These are phyloP conservation scores for Malassezia globosa DNA, from an alignment of 1,284 basidiomycete genomes.

Conservation along the genomic window DNA sequence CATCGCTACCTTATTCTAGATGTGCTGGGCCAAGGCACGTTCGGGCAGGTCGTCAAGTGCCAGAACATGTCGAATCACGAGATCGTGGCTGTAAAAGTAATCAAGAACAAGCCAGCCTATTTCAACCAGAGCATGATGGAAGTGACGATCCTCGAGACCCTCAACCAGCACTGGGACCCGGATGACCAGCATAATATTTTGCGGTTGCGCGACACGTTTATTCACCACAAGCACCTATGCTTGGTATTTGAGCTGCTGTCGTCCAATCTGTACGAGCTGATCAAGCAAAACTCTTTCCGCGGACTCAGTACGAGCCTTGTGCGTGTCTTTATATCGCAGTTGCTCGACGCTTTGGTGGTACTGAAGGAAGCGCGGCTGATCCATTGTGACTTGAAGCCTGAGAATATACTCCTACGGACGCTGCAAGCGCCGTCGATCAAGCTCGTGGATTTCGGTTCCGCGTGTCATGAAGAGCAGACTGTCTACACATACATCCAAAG, in stretches of 20 bases:
- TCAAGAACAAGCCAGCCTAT: conserved; percentile 99
- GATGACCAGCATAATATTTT: conserved; percentile 93
- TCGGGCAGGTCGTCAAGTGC: conserved; percentile 98
- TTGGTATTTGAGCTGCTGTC: conserved; percentile 95
- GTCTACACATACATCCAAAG: conserved; percentile 99
- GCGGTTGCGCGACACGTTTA: conserved; percentile 87
- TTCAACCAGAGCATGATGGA: conserved; percentile 99
- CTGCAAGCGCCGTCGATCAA: conserved; percentile 96
- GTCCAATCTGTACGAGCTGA: conserved; percentile 95
- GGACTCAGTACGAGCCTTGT: conserved; percentile 91
- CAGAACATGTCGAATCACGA: conserved; percentile 99
- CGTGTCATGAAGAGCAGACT: conserved; percentile 94
- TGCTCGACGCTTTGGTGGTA: conserved; percentile 80
- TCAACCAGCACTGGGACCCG: conserved; percentile 54
- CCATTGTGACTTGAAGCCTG: conserved; percentile 88
- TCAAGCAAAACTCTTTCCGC: conserved; percentile 99
- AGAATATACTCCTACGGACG: conserved; percentile 50
- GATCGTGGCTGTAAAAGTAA: conserved; percentile 95
- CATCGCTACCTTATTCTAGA: conserved; percentile 88
- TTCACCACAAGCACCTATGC: conserved; percentile 88
- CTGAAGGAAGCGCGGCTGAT: conserved; percentile 90
- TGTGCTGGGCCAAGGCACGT: conserved; percentile 93
- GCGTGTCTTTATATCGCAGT: conserved; percentile 90
- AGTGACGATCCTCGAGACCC: conserved; percentile 90
- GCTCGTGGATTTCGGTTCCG: conserved; percentile 97